These are phyloP conservation scores for Filobasidium uniguttulatum DNA, from an alignment of 1,284 basidiomycete genomes.

Conservation along the genomic window DNA sequence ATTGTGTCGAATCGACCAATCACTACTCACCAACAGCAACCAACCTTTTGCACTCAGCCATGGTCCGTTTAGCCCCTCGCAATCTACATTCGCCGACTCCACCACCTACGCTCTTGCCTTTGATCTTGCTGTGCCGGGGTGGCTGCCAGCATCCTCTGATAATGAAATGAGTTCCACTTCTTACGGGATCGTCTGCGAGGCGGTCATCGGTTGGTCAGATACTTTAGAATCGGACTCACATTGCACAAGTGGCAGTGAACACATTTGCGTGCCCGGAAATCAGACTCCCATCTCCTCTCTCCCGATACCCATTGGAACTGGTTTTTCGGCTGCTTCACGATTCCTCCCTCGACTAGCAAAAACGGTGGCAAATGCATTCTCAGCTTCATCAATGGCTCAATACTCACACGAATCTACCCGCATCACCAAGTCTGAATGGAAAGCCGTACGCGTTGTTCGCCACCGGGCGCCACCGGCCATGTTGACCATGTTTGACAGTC, in stretches of 20 bases:
- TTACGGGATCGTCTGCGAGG: slow-evolving; percentile 24
- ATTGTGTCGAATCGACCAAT: slow-evolving; percentile 16
- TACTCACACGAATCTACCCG: not conserved
- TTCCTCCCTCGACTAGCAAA: slow-evolving; percentile 13
- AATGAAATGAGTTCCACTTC: slow-evolving; percentile 19
- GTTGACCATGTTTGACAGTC: not conserved
- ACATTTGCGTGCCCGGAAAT: too few relatives aligned
- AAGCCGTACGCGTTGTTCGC: slow-evolving; percentile 21
- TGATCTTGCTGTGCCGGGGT: slow-evolving; percentile 32
- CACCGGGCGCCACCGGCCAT: slow-evolving; percentile 21
- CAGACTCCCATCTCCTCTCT: not conserved
- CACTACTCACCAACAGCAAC: slow-evolving; percentile 13
- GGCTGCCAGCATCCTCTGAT: slow-evolving; percentile 28
- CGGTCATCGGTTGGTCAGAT: slow-evolving; percentile 24
- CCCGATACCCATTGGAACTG: slow-evolving; percentile 11
- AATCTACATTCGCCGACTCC: slow-evolving; percentile 3
- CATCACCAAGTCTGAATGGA: slow-evolving; percentile 10
- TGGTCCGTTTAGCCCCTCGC: slow-evolving; percentile 8
- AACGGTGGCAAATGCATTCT: slow-evolving; percentile 12
- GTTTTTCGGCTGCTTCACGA: slow-evolving; percentile 4
- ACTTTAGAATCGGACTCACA: not conserved
- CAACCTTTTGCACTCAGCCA: slow-evolving; percentile 18
- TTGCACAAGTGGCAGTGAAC: too few relatives aligned
- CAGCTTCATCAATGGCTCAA: not conserved
- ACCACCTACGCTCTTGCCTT: slow-evolving; percentile 24